Percentiles rank a stretch among this genome's conserved stretches.
Conservation (phyloP, 352 stramenopile genomes). For the Globisporangium nunn region DNA sequence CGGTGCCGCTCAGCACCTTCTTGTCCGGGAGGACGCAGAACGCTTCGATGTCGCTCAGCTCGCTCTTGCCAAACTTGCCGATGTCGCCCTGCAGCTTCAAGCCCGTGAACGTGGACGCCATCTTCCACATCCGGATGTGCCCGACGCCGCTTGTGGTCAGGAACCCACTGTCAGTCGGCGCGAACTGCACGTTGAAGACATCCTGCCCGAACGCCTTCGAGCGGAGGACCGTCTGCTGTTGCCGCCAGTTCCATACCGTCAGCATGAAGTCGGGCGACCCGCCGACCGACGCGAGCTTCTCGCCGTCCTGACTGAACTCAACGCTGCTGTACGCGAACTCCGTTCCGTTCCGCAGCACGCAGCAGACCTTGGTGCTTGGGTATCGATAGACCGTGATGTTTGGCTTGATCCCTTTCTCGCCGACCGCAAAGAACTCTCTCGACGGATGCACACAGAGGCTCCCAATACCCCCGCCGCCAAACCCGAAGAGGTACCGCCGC, state of each 20-base stretch:
- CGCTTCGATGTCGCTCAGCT: constrained; percentile 90
- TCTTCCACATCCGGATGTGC: constrained; percentile 95
- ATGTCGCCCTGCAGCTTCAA: constrained; percentile 95
- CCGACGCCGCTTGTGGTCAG: constrained; percentile 90
- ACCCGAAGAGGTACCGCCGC: constrained; percentile 60
- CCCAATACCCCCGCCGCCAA: constrained; percentile 54
- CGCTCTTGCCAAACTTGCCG: constrained; percentile 93
- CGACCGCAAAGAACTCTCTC: constrained; percentile 76
- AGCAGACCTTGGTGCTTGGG: constrained; percentile 56
- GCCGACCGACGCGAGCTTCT: constrained; percentile 87
- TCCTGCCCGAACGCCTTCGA: constrained; percentile 94
- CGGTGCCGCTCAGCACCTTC: constrained; percentile 88
- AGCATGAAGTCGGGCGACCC: constrained; percentile 86
- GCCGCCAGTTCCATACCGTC: constrained; percentile 91
- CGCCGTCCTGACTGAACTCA: constrained; percentile 67
- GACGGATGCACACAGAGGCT: constrained; percentile 69
- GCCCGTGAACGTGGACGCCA: constrained; percentile 94
- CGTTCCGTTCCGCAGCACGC: constrained; percentile 78
- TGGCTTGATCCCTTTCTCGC: constrained; percentile 83
- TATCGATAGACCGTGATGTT: constrained; percentile 88
- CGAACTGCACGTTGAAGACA: constrained; percentile 90
- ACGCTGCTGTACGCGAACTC: constrained; percentile 77
- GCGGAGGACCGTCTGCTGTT: constrained; percentile 85
- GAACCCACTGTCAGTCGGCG: constrained; percentile 80
- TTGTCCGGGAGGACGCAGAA: constrained; percentile 94